Conservation (phyloP, 176 grass and related monocot genomes). For the Elymus sibiricus region DNA sequence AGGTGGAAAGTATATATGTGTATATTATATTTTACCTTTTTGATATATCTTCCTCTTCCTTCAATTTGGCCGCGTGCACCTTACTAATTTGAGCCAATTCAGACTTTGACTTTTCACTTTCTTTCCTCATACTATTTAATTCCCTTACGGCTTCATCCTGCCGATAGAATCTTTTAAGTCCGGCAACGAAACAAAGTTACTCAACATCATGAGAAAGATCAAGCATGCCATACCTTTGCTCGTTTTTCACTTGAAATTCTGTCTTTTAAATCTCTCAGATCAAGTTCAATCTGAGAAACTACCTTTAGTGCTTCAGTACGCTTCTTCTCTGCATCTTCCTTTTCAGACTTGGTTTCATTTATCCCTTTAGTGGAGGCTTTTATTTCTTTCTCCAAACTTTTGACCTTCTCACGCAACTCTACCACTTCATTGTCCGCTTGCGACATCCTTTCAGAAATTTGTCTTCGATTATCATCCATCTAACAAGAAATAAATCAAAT, state of each 20-base stretch:
- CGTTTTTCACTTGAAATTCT: constrained; percentile 68
- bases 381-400: constrained; percentile 77
- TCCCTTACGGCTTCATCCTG: constrained; percentile 85
- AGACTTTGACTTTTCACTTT: constrained; percentile 86
- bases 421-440: constrained; percentile 77
- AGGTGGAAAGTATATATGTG: background rate
- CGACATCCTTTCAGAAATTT: constrained; percentile 80
- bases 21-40: constrained; percentile 66
- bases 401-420: constrained; percentile 73
- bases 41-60: constrained; percentile 87
- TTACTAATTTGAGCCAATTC: constrained; percentile 80
- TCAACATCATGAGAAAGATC: constrained; percentile 18
- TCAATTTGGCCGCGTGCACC: constrained; percentile 69
- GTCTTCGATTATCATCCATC: constrained; percentile 86
- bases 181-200: background rate
- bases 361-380: constrained; percentile 80
- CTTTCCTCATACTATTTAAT: constrained; percentile 66
- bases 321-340: constrained; percentile 78
- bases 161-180: constrained; percentile 24
- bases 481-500: constrained; percentile 33
- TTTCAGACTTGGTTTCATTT: constrained; percentile 69
- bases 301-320: constrained; percentile 74
- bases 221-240: constrained; percentile 64
- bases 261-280: constrained; percentile 92
- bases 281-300: constrained; percentile 87